Evolutionary conservation across 176 grass and related monocot species (phyloP).

Genomic region (Aegilops speltoides): DNA sequence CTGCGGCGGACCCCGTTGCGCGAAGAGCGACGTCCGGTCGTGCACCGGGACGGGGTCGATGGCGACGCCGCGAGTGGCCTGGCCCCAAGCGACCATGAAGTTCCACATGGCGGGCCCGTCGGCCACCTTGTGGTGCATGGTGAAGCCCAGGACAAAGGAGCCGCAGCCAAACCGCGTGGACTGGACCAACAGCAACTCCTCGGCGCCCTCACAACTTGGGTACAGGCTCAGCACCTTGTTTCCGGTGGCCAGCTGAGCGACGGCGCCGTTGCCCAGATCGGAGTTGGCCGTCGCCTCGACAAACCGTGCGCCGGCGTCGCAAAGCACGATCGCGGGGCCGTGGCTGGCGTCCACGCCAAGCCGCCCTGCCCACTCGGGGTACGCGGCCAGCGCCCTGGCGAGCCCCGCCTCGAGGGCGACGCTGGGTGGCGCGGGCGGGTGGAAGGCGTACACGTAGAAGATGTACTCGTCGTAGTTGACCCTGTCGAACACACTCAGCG

Average conservation of each 20-base stretch:
- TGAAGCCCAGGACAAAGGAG: neutral
- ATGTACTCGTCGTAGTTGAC: neutral
- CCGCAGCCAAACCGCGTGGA: conserved; percentile 15
- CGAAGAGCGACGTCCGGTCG: neutral
- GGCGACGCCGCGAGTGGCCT: neutral
- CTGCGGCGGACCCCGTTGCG: neutral
- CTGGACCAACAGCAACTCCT: conserved; percentile 22
- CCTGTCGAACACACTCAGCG: conserved; percentile 14
- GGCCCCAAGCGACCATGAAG: too few species aligned
- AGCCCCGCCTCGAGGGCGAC: neutral
- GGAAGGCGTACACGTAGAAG: conserved; percentile 25
- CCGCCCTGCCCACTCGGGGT: conserved; percentile 23
- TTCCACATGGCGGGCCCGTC: too few species aligned
- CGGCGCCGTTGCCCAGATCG: neutral
- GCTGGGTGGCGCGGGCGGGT: neutral
- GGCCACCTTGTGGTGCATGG: neutral
- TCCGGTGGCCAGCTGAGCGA: neutral
- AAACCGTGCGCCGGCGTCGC: conserved; percentile 17
- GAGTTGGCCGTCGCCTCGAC: neutral
- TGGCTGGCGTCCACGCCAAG: too few species aligned
- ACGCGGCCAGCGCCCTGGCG: conserved; percentile 24
- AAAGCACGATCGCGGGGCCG: conserved; percentile 13
- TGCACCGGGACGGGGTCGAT: neutral
- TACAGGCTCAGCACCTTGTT: neutral
- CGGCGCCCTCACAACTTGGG: neutral